Evolutionary conservation across 2,329 filamentous ascomycete genomes (phyloP), one percentile per base, ranked within the genome.

Genomic region (Coniosporium tulheliwenetii): DNA sequence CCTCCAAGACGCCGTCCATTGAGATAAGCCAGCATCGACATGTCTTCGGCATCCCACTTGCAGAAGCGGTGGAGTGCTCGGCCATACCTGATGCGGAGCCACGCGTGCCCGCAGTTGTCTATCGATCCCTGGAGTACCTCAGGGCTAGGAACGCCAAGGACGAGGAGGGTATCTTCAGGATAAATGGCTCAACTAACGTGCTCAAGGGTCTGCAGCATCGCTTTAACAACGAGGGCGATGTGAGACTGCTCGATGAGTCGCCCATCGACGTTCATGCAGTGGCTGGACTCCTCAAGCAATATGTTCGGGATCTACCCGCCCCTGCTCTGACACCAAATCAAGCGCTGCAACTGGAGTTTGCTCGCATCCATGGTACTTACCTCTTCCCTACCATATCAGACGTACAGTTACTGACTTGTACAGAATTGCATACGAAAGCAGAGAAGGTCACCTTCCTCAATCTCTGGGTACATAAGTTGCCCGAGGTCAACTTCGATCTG

Each of bases 191-290:
- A 1, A 96, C 94, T 55, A 75, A 93, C 41, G 80, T 94, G 39
- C 93, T 98, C 62, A 93, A 89, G 60, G 77, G 77, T 43, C 71
- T 98, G 36, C 82, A 83, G 45, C 89, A 96, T 57, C 79, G 87
- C 2, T 98, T 98, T 66, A 95, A 98, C 59, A 77, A 64, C 3
- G 87, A 98, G 64, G 81, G 87, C 37, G 91, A 98, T 55, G 74
- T 98, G 48, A 85, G 94, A 56, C 69, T 98, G 39, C 60, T 95
- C 19, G 87, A 89, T 44, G 81, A 81, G 39, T 78, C 84, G 43
- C 93, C 89, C 57, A 85, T 94, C 56, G 91, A 98, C 58, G 87
- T 98, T 19, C 89, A 98, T 58, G 91, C 91, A 1, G 82, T 98
- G 9, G 91, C 91, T 7, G 94, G 87, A 30, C 69, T 98, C 38